Percentiles rank a stretch among this genome's conserved stretches.
These are phyloP conservation scores for Candida gigantensis DNA, from an alignment of 1,139 yeast genomes.

Conservation along the genomic window DNA sequence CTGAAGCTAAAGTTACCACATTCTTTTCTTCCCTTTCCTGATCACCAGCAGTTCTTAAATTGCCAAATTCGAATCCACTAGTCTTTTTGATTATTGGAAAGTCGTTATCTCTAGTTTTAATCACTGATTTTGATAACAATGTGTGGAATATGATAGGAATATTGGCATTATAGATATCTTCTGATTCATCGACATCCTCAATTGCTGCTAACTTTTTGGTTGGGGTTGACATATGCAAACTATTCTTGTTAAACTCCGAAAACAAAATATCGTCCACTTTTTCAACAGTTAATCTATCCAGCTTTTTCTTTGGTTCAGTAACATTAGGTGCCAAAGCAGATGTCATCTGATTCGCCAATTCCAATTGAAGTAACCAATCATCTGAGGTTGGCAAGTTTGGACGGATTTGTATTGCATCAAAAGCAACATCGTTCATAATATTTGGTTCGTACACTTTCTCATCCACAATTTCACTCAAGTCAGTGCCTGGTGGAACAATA, in stretches of 20 bases:
- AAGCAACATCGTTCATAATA: slow-evolving; percentile 32
- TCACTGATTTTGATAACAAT: slow-evolving; percentile 23
- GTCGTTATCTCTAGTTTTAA: slow-evolving; percentile 24
- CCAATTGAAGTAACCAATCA: slow-evolving; percentile 67
- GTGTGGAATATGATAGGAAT: slow-evolving; percentile 22
- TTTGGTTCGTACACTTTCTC: slow-evolving; percentile 75
- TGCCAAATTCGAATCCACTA: slow-evolving; percentile 17
- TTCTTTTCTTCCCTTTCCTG: slow-evolving; percentile 12
- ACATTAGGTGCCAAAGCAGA: slow-evolving; percentile 46
- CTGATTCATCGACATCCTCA: slow-evolving; percentile 17
- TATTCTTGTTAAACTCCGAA: slow-evolving; percentile 44
- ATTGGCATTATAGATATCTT: slow-evolving; percentile 21
- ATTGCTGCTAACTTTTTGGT: slow-evolving; percentile 17
- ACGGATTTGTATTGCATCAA: slow-evolving; percentile 31
- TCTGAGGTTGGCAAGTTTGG: slow-evolving; percentile 51
- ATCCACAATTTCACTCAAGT: slow-evolving; percentile 46
- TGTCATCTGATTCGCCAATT: slow-evolving; percentile 53
- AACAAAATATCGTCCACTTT: slow-evolving; percentile 56
- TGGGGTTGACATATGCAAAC: slow-evolving; percentile 26
- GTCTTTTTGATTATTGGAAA: slow-evolving; percentile 27
- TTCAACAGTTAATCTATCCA: slow-evolving; percentile 25
- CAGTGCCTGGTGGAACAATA: slow-evolving; percentile 30
- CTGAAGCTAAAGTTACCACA: slow-evolving; percentile 16
- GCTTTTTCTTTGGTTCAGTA: slow-evolving; percentile 15
- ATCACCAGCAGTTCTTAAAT: slow-evolving; percentile 8